Percentiles rank a stretch among this genome's conserved stretches.
Conservation (phyloP, 768 basidiomycete genomes). For the Phlegmacium glaucopus region DNA sequence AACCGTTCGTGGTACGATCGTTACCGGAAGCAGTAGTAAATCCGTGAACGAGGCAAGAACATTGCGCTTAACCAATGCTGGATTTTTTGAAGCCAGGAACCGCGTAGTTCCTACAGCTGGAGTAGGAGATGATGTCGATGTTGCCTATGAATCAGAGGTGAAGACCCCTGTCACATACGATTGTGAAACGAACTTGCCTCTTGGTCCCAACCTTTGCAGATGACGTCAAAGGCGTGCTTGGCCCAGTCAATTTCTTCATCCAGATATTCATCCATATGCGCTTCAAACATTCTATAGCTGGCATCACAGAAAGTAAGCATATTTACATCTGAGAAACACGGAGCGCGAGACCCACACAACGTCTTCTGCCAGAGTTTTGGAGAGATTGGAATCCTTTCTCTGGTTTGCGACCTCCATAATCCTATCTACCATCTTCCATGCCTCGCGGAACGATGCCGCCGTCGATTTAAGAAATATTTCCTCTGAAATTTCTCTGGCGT, state of each 20-base stretch:
- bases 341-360: conserved; percentile 57
- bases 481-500: conserved; percentile 71
- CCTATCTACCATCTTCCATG: conserved; percentile 81
- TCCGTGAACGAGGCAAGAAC: conserved; percentile 91
- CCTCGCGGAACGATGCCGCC: conserved; percentile 86
- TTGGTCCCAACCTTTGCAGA: conserved; percentile 79
- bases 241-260: conserved; percentile 88
- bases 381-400: conserved; percentile 36
- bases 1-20: conserved; percentile 86
- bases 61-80: conserved; percentile 88
- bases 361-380: conserved; percentile 66
- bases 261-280: conserved; percentile 96
- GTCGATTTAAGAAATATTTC: conserved; percentile 77
- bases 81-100: conserved; percentile 83
- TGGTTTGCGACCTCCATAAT: conserved; percentile 56
- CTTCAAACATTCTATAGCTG: conserved; percentile 93
- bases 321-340: conserved; percentile 4
- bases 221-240: conserved; percentile 67
- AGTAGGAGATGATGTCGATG: conserved; percentile 8
- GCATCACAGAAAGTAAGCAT: conserved; percentile 2
- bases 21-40: conserved; percentile 87
- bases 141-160: conserved; percentile 3
- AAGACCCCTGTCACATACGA: conserved; percentile 1
- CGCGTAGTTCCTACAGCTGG: conserved; percentile 25
- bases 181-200: conserved; percentile 44